Evolutionary conservation across 371 early-diverging fungal species (phyloP), one percentile per base, ranked within the genome.

Genomic region (Coemansia sp.): DNA sequence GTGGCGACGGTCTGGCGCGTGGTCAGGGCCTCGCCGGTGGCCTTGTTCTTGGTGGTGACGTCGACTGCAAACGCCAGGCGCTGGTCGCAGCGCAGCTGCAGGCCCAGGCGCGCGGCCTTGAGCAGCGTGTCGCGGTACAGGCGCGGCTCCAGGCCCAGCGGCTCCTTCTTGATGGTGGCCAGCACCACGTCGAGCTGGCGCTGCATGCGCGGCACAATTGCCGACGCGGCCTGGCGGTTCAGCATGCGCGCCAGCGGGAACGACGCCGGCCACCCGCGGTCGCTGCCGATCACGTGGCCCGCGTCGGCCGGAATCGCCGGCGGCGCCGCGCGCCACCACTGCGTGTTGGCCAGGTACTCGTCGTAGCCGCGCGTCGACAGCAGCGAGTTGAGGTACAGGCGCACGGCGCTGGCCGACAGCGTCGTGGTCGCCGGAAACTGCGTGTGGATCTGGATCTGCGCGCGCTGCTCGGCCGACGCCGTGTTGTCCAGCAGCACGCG

Each of bases 351-450:
- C 50, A 80, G 46, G 58, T 80, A 71, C 57, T 77, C 80, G 56
- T 80, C 81, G 53, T 77, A 80, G 4, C 52, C 57, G 5, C 81
- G 78, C 75, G 68, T 75, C 8, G 81, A 77, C 33, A 80, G 66
- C 18, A 80, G 57, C 18, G 81, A 67, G 43, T 80, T 80, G 8
- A 80, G 72, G 34, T 71, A 80, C 48, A 80, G 55, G 0, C 81
- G 79, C 47, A 80, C 72, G 2, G 78, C 80, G 52, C 80, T 80
- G 38, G 80, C 78, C 16, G 81, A 80, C 47, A 80, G 31, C 38
- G 80, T 80, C 0, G 75, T 72, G 24, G 77, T 74, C 4, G 78
- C 62, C 24, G 70, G 80, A 42, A 51, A 80, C 34, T 32, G 29
- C 42, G 77, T 33, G 32, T 74, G 66, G 57, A 79, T 66, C 65